A percentile compares a stretch with the other conserved stretches of the same genome.
Evolutionary conservation across 1,284 basidiomycete species (phyloP).

Genomic region (Mycena citricolor): DNA sequence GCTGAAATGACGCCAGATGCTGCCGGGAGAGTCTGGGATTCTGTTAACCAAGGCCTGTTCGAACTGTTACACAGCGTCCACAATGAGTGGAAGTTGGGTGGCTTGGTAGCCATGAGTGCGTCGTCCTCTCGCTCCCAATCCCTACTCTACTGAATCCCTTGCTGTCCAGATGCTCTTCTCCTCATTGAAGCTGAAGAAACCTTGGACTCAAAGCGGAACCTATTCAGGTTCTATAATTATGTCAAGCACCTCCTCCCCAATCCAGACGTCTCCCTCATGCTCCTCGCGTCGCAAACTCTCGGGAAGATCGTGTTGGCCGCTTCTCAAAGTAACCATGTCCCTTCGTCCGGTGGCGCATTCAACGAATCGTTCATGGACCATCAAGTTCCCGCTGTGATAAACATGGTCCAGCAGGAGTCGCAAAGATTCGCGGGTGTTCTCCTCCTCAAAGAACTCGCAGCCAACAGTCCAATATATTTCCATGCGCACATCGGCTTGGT

Average conservation of each 20-base stretch:
- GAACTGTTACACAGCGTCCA: conserved; percentile 82
- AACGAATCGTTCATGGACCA: conserved; percentile 87
- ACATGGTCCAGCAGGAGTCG: conserved; percentile 74
- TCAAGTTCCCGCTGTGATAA: conserved; percentile 81
- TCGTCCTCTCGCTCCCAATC: conserved; percentile 23
- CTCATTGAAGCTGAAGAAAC: conserved; percentile 73
- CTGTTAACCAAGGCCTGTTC: conserved; percentile 76
- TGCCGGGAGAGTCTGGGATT: conserved; percentile 77
- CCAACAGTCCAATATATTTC: conserved; percentile 83
- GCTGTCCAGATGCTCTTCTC: conserved; percentile 60
- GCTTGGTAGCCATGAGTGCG: conserved; percentile 79
- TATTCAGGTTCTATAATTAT: conserved; percentile 90
- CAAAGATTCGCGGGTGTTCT: conserved; percentile 84
- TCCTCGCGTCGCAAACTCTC: conserved; percentile 33
- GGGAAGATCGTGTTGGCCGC: conserved; percentile 48
- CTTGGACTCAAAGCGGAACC: conserved; percentile 72
- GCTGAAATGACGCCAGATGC: conserved; percentile 78
- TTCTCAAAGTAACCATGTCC: conserved; percentile 75
- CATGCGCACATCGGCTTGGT: conserved; percentile 84
- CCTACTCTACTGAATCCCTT: conserved; percentile 21
- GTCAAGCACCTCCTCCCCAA: conserved; percentile 84
- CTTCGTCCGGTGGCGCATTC: conserved; percentile 79
- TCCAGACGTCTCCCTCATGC: conserved; percentile 84
- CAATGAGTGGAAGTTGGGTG: conserved; percentile 76
- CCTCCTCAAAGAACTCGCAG: conserved; percentile 88